A percentile compares a stretch with the other conserved stretches of the same genome.
Evolutionary conservation across 257 asterid genomes (phyloP).

Genomic region (Paraleonurus japonicus): DNA sequence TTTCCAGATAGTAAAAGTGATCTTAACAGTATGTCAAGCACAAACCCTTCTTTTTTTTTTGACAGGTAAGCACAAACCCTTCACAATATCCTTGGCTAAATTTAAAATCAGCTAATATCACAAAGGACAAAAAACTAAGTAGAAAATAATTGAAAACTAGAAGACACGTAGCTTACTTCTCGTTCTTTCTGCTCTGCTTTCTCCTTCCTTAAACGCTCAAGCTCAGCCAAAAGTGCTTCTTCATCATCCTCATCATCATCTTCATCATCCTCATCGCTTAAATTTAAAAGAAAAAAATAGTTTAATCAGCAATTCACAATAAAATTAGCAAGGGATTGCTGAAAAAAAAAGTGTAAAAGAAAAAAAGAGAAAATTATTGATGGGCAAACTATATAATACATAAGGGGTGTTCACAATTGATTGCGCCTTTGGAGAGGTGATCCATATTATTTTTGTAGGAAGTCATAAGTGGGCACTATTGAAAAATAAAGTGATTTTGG

Average conservation of each 20-base stretch:
- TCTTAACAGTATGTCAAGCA: background rate
- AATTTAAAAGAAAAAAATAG: conserved; percentile 1
- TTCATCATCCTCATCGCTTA: conserved; percentile 53
- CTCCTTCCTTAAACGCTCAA: conserved; percentile 84
- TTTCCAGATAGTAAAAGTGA: background rate
- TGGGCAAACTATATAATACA: background rate
- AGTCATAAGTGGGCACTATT: background rate
- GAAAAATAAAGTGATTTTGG: background rate
- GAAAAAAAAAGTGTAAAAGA: background rate
- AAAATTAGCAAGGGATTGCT: background rate
- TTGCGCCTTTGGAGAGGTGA: background rate
- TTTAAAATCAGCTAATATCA: background rate
- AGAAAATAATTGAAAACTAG: background rate
- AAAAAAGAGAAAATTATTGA: background rate
- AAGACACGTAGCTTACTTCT: conserved; percentile 47
- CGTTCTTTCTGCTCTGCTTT: conserved; percentile 82
- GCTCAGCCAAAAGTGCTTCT: conserved; percentile 93
- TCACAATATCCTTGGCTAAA: background rate
- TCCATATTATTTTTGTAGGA: background rate
- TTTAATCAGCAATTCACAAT: conserved; percentile 1
- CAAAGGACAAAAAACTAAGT: background rate
- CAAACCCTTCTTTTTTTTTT: background rate
- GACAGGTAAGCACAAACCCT: background rate
- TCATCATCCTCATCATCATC: conserved; percentile 78
- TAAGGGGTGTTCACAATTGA: background rate